phyloP scores from a whole-genome alignment of 768 basidiomycete species.

The Lanmaoa rubissima region DNA sequence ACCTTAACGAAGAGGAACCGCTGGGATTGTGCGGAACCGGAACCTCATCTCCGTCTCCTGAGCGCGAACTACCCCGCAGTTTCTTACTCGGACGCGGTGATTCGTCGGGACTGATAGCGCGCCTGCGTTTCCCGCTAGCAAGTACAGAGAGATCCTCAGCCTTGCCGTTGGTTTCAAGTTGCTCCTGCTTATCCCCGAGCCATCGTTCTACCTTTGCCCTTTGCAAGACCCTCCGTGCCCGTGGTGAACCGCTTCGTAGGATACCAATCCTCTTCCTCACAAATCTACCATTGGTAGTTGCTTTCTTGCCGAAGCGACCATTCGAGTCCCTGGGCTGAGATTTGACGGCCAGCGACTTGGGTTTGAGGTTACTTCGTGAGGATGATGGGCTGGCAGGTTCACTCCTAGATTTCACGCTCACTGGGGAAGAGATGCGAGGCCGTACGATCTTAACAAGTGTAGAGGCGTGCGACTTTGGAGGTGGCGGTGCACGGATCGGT shows the following conservation, averaged over 20 bases:
- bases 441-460: conserved; percentile 14
- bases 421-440: conserved; percentile 16
- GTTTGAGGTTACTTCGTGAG: conserved; percentile 28
- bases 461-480: conserved; percentile 4
- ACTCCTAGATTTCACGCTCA: conserved; percentile 20
- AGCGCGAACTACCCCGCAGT: conserved; percentile 16
- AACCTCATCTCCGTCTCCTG: conserved; percentile 29
- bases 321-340: conserved; percentile 61
- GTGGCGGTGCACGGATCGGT: conserved; percentile 9
- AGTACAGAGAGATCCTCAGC: conserved; percentile 10
- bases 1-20: conserved; percentile 26
- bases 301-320: conserved; percentile 68
- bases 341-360: conserved; percentile 45
- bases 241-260: conserved; percentile 29
- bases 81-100: conserved; percentile 29
- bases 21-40: conserved; percentile 26
- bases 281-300: conserved; percentile 43
- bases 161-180: conserved; percentile 13
- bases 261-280: conserved; percentile 35
- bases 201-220: conserved; percentile 41
- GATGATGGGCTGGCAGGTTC: conserved; percentile 27
- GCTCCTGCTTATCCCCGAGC: conserved; percentile 31
- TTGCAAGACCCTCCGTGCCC: conserved; percentile 41
- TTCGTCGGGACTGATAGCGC: conserved; percentile 20
- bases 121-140: conserved; percentile 25